Evolutionary conservation across 495 filamentous ascomycete genomes (phyloP).

Genomic region (Hapsidospora chrysogenum): DNA sequence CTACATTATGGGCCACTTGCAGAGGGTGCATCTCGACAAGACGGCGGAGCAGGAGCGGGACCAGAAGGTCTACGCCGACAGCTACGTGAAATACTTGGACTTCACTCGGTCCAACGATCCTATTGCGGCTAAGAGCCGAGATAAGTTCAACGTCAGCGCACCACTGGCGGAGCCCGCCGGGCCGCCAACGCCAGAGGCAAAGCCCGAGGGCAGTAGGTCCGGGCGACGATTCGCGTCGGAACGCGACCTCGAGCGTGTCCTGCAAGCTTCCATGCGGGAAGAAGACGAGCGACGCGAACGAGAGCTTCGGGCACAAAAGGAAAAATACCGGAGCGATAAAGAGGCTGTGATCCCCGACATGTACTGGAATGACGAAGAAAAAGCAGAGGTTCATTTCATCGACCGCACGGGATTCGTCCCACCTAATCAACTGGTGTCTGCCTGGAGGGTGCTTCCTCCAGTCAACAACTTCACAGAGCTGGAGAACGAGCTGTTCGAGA

Average conservation of each 20-base stretch:
- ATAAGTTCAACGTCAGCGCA: constrained; percentile 17
- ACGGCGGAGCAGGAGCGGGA: constrained; percentile 12
- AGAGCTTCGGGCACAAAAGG: constrained; percentile 49
- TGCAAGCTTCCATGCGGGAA: constrained; percentile 61
- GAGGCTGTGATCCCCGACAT: constrained; percentile 78
- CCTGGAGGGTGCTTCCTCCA: constrained; percentile 58
- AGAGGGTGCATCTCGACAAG: constrained; percentile 8
- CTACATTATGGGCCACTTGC: constrained; percentile 16
- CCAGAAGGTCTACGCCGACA: constrained; percentile 16
- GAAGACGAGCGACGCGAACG: constrained; percentile 59
- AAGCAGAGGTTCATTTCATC: constrained; percentile 38
- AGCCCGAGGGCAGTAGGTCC: constrained; percentile 44
- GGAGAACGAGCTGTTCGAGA: constrained; percentile 63
- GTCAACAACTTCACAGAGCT: constrained; percentile 69
- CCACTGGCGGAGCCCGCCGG: constrained; percentile 8
- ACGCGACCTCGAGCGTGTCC: constrained; percentile 56
- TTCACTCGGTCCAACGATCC: constrained; percentile 35
- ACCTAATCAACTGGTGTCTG: constrained; percentile 44
- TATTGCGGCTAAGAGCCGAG: constrained; percentile 25
- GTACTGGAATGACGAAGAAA: constrained; percentile 35
- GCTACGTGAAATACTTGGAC: constrained; percentile 28
- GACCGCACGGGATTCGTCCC: constrained; percentile 59
- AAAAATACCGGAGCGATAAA: constrained; percentile 58
- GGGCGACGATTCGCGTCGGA: constrained; percentile 42
- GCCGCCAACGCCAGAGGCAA: constrained; percentile 28